These are phyloP conservation scores for Colletotrichum sublineola DNA, from an alignment of 2,329 filamentous ascomycete genomes.

Conservation along the genomic window DNA sequence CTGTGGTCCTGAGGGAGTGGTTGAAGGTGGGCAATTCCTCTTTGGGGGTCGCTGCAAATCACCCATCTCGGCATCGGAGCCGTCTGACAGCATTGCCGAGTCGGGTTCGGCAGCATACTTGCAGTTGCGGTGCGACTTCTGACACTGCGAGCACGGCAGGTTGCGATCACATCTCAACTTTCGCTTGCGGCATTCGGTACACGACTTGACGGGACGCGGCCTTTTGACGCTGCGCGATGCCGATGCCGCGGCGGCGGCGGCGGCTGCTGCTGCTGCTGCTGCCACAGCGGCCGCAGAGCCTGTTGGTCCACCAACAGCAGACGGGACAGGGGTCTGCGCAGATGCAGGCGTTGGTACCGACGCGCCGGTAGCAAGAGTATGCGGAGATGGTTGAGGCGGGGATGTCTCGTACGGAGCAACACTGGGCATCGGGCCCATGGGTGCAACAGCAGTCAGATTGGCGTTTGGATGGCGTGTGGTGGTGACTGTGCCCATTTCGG, in stretches of 20 bases:
- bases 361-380: slow-evolving; percentile 22
- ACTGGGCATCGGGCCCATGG: slow-evolving; percentile 23
- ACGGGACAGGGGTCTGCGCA: slow-evolving; percentile 18
- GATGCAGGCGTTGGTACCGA: slow-evolving; percentile 19
- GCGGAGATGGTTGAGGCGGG: slow-evolving; percentile 33
- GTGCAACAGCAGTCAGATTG: slow-evolving; percentile 23
- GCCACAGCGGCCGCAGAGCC: slow-evolving; percentile 13
- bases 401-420: slow-evolving; percentile 33
- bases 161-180: slow-evolving; percentile 69
- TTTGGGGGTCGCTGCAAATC: slow-evolving; percentile 55
- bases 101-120: slow-evolving; percentile 66
- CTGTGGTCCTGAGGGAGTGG: slow-evolving; percentile 22
- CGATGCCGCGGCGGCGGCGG: slow-evolving; percentile 28
- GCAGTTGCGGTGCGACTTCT: slow-evolving; percentile 67
- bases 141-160: slow-evolving; percentile 70
- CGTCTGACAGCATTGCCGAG: slow-evolving; percentile 62
- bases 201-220: slow-evolving; percentile 68
- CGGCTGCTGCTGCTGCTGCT: slow-evolving; percentile 10
- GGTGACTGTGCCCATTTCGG: slow-evolving; percentile 26
- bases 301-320: slow-evolving; percentile 21
- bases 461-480: slow-evolving; percentile 33
- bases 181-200: slow-evolving; percentile 69
- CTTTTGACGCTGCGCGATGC: slow-evolving; percentile 62
- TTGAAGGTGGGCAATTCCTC: slow-evolving; percentile 50
- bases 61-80: slow-evolving; percentile 57